These are phyloP conservation scores for Echites panduratus DNA, from an alignment of 257 asterid genomes.

Conservation along the genomic window DNA sequence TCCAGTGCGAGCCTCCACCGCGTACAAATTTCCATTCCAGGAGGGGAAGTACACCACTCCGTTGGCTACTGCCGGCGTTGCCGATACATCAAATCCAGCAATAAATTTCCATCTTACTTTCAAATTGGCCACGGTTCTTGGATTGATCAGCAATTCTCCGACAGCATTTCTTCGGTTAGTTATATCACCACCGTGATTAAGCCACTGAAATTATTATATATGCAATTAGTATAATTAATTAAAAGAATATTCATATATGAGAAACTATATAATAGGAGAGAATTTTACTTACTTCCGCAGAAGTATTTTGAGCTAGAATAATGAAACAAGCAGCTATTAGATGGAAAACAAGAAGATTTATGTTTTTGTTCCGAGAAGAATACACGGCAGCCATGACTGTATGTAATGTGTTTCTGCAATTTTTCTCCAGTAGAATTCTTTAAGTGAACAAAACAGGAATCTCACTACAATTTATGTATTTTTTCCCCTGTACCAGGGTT, in stretches of 20 bases:
- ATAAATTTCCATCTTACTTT: constrained; percentile 49
- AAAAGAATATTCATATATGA: no score
- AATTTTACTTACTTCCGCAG: neutral
- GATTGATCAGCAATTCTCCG: constrained; percentile 39
- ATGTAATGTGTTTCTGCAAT: no score
- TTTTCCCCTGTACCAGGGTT: no score
- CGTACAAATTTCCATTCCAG: constrained; percentile 70
- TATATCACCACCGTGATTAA: constrained; percentile 59
- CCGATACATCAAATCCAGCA: constrained; percentile 69
- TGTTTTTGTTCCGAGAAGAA: neutral
- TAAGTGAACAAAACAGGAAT: no score
- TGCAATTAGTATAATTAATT: no score
- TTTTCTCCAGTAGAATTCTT: no score
- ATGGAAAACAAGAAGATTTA: neutral
- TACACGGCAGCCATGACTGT: neutral
- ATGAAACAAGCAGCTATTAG: neutral
- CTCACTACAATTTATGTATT: no score
- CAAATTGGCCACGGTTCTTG: constrained; percentile 26
- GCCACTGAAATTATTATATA: constrained; percentile 43
- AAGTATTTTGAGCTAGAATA: neutral
- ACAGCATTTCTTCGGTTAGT: constrained; percentile 42
- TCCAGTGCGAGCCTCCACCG: constrained; percentile 50
- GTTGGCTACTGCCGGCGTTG: constrained; percentile 55
- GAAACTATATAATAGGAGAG: no score
- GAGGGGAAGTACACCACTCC: constrained; percentile 66